Evolutionary conservation across 371 early-diverging fungal species (phyloP).

Genomic region (Lichtheimia ramosa): DNA sequence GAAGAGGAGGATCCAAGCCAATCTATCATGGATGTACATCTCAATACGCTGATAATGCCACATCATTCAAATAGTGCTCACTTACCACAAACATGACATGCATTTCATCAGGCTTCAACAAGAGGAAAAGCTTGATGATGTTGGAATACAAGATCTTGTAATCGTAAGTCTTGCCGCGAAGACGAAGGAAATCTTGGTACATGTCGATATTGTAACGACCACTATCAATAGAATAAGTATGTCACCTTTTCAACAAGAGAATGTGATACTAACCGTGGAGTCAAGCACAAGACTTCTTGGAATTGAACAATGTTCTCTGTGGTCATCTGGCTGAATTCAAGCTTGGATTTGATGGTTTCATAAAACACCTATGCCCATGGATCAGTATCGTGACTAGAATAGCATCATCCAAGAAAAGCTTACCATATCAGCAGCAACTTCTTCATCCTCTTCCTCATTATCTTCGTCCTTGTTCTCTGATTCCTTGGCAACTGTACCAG

Average conservation of each 20-base stretch:
- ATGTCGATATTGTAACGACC: constrained; percentile 96
- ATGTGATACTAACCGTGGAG: constrained; percentile 66
- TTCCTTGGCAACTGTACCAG: constrained; percentile 77
- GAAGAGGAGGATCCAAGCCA: constrained; percentile 94
- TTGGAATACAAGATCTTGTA: constrained; percentile 92
- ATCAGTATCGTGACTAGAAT: not conserved
- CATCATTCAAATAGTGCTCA: not conserved
- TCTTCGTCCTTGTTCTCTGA: constrained; percentile 47
- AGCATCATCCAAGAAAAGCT: not conserved
- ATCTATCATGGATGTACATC: constrained; percentile 43
- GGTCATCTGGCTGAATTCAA: constrained; percentile 84
- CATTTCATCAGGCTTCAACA: constrained; percentile 93
- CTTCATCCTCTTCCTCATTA: constrained; percentile 67
- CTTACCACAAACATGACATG: constrained; percentile 85
- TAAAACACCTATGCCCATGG: constrained; percentile 66
- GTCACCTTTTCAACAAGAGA: not conserved
- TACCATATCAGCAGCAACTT: constrained; percentile 74
- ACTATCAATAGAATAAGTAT: constrained; percentile 33
- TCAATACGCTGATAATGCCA: not conserved
- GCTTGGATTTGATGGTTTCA: constrained; percentile 89
- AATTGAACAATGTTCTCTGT: constrained; percentile 91
- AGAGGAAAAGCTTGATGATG: constrained; percentile 82
- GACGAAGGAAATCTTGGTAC: constrained; percentile 87
- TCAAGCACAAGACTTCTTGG: constrained; percentile 86
- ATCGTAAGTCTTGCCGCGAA: constrained; percentile 97